Conservation (phyloP, 192 early-diverging fungal species). For the Linnemannia elongata region DNA sequence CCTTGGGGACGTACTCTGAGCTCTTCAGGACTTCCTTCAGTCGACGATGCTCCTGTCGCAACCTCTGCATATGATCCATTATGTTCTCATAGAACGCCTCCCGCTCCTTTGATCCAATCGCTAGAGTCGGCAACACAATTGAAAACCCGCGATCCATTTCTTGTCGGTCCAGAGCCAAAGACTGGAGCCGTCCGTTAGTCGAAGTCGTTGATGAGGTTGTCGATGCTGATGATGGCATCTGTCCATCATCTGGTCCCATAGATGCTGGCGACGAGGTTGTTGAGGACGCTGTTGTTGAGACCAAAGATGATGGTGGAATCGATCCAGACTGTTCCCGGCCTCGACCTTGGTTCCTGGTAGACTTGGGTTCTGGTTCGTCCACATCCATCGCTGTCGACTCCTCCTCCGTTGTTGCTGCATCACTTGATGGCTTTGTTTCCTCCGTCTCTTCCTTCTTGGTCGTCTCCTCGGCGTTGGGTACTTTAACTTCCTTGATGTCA, state of each 20-base stretch:
- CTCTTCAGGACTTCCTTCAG: conserved; percentile 50
- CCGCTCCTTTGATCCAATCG: conserved; percentile 56
- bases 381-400: conserved; percentile 31
- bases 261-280: conserved; percentile 37
- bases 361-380: conserved; percentile 3
- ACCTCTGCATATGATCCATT: conserved; percentile 52
- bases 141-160: conserved; percentile 32
- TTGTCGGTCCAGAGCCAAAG: conserved; percentile 31
- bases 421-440: neutral
- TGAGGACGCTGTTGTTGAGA: conserved; percentile 23
- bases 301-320: conserved; percentile 15
- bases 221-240: neutral
- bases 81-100: conserved; percentile 49
- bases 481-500: neutral
- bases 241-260: conserved; percentile 31
- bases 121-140: conserved; percentile 40
- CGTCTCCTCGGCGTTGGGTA: neutral
- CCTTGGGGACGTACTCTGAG: conserved; percentile 34
- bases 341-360: neutral
- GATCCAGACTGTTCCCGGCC: conserved; percentile 22
- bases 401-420: neutral
- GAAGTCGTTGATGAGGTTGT: neutral
- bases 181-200: conserved; percentile 17
- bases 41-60: conserved; percentile 44
- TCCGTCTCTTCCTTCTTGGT: neutral